A percentile compares a stretch with the other conserved stretches of the same genome.
Evolutionary conservation across 176 grass and related monocot genomes (phyloP).

Genomic region (Saccharum officinarum): DNA sequence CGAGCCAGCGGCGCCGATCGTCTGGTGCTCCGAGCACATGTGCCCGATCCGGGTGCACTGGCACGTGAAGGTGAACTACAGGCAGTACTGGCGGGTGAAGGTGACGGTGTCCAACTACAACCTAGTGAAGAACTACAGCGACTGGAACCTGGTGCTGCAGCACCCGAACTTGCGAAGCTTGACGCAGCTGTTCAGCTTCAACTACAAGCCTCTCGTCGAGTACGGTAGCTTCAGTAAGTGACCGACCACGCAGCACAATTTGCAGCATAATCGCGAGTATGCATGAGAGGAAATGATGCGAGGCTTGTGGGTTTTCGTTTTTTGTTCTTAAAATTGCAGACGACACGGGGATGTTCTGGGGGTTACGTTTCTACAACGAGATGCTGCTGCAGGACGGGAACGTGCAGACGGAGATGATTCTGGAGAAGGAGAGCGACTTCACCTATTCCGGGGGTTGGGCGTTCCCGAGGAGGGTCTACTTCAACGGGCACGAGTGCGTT

Average conservation of each 20-base stretch:
- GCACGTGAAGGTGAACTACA: constrained; percentile 75
- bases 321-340: constrained; percentile 28
- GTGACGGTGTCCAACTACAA: constrained; percentile 66
- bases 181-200: constrained; percentile 75
- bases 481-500: constrained; percentile 63
- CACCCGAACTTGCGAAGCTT: constrained; percentile 63
- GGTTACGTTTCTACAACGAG: constrained; percentile 64
- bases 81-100: constrained; percentile 73
- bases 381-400: constrained; percentile 67
- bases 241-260: background rate
- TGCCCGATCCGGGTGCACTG: constrained; percentile 77
- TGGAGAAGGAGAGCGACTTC: constrained; percentile 54
- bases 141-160: constrained; percentile 78
- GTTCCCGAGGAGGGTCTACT: constrained; percentile 65
- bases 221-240: constrained; percentile 65
- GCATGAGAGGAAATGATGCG: background rate
- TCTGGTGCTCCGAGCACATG: constrained; percentile 69
- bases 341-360: constrained; percentile 74
- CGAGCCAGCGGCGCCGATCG: background rate
- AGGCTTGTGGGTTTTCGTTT: background rate
- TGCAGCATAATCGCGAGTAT: background rate
- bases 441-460: constrained; percentile 64
- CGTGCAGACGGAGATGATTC: constrained; percentile 68
- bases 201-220: constrained; percentile 59
- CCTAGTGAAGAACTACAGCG: constrained; percentile 58